phyloP scores from a whole-genome alignment of 306 rosid species.

The Sindora glabra region DNA sequence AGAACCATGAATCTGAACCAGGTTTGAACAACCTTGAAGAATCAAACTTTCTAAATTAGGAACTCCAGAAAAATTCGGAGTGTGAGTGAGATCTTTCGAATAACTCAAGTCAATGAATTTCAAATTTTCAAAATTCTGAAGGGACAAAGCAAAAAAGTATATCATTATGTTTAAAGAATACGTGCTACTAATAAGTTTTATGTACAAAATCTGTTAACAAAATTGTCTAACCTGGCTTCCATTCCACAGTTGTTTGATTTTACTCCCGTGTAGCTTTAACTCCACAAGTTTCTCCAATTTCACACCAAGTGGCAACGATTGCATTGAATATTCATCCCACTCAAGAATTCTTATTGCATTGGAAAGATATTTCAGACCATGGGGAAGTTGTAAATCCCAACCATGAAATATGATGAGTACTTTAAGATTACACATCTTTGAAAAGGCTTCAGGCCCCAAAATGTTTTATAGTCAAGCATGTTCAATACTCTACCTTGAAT shows the following conservation, averaged over 20 bases:
- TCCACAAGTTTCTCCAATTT: background rate
- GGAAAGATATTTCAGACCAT: background rate
- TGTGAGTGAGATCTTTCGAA: background rate
- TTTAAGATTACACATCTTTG: background rate
- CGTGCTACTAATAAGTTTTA: background rate
- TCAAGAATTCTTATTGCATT: background rate
- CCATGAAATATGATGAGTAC: background rate
- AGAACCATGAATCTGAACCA: background rate
- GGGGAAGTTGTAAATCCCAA: background rate
- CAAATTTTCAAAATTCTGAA: background rate
- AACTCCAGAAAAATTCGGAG: background rate
- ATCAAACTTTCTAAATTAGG: background rate
- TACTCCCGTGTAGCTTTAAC: background rate
- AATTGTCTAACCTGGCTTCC: background rate
- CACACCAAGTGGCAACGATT: background rate
- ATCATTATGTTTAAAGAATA: background rate
- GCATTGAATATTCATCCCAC: background rate
- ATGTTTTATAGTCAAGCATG: no score
- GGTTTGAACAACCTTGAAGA: background rate
- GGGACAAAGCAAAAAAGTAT: accelerated
- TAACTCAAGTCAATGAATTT: background rate
- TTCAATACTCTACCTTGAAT: background rate
- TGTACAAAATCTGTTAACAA: background rate
- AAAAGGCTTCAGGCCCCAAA: background rate
- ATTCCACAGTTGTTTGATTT: background rate